Conservation (phyloP, 108 stramenopile species). For the Parietichytrium sp. region DNA sequence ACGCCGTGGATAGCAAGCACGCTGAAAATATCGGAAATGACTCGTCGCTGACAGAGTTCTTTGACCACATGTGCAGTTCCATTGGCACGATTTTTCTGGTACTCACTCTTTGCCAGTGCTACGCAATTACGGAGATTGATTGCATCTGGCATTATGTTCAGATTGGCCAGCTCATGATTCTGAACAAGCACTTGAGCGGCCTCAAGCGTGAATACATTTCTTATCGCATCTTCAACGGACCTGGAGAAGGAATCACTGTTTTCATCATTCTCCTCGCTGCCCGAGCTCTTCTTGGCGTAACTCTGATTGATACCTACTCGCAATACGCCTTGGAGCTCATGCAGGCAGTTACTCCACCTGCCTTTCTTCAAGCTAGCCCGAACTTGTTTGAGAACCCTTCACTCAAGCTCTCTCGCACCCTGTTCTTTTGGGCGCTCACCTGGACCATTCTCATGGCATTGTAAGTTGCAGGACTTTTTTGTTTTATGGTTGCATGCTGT, state of each 20-base stretch:
- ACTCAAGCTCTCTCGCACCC: constrained; percentile 11
- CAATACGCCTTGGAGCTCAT: neutral
- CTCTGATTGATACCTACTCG: neutral
- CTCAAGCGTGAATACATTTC: constrained; percentile 80
- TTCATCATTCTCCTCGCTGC: constrained; percentile 12
- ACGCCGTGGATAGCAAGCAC: constrained; percentile 68
- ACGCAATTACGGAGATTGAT: constrained; percentile 66
- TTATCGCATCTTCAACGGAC: constrained; percentile 78
- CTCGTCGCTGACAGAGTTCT: constrained; percentile 76
- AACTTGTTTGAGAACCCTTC: constrained; percentile 22
- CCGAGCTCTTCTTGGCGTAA: neutral
- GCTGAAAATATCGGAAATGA: constrained; percentile 78
- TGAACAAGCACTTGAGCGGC: constrained; percentile 77
- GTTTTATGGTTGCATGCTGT: no score
- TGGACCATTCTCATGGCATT: neutral
- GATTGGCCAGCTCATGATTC: constrained; percentile 71
- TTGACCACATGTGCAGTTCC: constrained; percentile 81
- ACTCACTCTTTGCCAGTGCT: constrained; percentile 72
- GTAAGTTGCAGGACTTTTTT: no score
- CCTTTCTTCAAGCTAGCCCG: neutral
- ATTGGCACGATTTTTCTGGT: constrained; percentile 74
- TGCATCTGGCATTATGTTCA: constrained; percentile 86
- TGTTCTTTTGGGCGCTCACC: constrained; percentile 6
- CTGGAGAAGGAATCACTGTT: constrained; percentile 65
- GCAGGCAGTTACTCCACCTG: neutral